These are phyloP conservation scores for Theobroma cacao DNA, from an alignment of 345 rosid species.

Conservation along the genomic window DNA sequence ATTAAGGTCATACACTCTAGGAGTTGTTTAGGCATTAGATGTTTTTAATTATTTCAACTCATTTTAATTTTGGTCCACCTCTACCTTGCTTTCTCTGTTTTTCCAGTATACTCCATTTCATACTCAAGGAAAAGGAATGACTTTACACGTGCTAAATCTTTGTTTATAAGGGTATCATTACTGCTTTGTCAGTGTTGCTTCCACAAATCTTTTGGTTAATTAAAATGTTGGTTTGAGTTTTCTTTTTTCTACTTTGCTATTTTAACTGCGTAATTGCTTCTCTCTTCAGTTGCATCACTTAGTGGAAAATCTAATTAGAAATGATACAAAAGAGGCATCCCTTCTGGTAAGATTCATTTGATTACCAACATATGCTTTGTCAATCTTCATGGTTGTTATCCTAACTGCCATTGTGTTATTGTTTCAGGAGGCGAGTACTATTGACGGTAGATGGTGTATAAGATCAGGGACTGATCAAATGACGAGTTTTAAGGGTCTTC, in stretches of 20 bases:
- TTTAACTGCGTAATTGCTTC: conserved; percentile 11
- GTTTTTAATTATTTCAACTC: background rate
- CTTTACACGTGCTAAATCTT: background rate
- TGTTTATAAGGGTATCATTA: background rate
- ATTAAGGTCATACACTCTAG: background rate
- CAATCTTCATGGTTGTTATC: conserved; percentile 12
- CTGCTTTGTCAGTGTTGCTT: background rate
- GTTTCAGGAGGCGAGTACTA: conserved; percentile 54
- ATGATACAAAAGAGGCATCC: conserved; percentile 48
- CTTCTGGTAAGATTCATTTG: conserved; percentile 42
- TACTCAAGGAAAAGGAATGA: background rate
- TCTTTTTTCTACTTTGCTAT: background rate
- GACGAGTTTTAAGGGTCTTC: conserved; percentile 58
- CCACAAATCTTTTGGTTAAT: background rate
- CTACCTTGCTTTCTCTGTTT: background rate
- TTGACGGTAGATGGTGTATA: conserved; percentile 87
- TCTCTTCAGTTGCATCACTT: conserved; percentile 65
- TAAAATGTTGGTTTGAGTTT: background rate
- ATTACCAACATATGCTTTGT: conserved; percentile 6
- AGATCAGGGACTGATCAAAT: conserved; percentile 52
- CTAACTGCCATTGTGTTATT: conserved; percentile 18
- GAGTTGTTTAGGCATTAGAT: background rate
- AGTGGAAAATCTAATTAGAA: conserved; percentile 65
- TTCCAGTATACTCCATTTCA: background rate
- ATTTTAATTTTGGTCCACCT: background rate